Percentiles rank a stretch among this genome's conserved stretches.
Evolutionary conservation across 139 green algal species (phyloP).

Genomic region (Tetratostichococcus sp.): DNA sequence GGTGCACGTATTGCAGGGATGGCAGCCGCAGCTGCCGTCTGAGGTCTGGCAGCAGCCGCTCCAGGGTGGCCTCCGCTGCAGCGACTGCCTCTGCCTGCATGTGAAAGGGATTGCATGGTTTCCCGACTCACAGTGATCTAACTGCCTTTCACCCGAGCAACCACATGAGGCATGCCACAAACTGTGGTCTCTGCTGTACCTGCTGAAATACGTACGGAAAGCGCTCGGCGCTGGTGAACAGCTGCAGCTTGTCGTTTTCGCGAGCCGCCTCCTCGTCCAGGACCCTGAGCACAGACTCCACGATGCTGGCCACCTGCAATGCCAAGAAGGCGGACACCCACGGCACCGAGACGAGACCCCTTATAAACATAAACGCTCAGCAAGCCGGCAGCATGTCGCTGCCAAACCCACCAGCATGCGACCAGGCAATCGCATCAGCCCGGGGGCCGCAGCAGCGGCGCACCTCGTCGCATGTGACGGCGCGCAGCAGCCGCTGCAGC

Average conservation of each 20-base stretch:
- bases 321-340: too few relatives aligned
- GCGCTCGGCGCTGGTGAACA: constrained; percentile 21
- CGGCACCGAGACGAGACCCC: too few relatives aligned
- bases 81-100: constrained; percentile 12
- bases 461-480: constrained; percentile 18
- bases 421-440: too few relatives aligned
- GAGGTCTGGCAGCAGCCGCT: constrained; percentile 39
- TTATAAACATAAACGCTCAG: too few relatives aligned
- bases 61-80: constrained; percentile 28
- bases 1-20: constrained; percentile 33
- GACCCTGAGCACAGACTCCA: constrained; percentile 25
- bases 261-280: constrained; percentile 44
- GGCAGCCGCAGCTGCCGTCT: constrained; percentile 22
- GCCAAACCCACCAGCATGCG: too few relatives aligned
- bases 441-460: too few relatives aligned
- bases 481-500: constrained; percentile 37
- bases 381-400: too few relatives aligned
- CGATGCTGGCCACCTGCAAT: constrained; percentile 26
- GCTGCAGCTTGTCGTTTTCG: constrained; percentile 30
- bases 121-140: not conserved
- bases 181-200: too few relatives aligned
- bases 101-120: too few relatives aligned
- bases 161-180: too few relatives aligned
- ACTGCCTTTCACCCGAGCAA: too few relatives aligned
- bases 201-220: constrained; percentile 40